Percentiles rank a stretch among this genome's conserved stretches.
Evolutionary conservation across 257 asterid genomes (phyloP).

Genomic region (Paulownia fortunei): DNA sequence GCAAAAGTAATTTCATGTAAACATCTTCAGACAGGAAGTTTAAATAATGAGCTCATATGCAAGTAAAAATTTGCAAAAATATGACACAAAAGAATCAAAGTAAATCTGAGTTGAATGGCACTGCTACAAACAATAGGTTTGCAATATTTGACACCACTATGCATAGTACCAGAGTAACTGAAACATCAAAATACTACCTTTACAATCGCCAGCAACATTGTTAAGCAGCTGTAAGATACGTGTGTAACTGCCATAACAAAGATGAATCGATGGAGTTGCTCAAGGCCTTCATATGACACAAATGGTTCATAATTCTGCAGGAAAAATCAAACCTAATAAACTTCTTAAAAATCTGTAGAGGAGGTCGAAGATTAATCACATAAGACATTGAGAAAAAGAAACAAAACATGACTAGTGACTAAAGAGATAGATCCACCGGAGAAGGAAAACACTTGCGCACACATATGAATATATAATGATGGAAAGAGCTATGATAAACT

Average conservation of each 20-base stretch:
- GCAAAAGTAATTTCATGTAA: background rate
- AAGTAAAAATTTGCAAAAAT: background rate
- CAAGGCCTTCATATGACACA: constrained; percentile 79
- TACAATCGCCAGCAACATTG: constrained; percentile 77
- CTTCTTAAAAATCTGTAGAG: background rate
- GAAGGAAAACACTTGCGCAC: background rate
- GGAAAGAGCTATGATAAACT: background rate
- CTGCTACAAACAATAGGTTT: background rate
- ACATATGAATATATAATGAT: background rate
- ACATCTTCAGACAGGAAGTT: background rate
- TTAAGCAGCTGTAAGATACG: constrained; percentile 74
- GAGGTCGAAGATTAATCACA: constrained; percentile 20
- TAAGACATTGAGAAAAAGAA: background rate
- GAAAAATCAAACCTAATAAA: background rate
- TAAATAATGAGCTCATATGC: background rate
- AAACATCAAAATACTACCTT: constrained; percentile 49
- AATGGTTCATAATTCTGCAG: constrained; percentile 72
- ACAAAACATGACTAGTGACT: background rate
- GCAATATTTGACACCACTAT: background rate
- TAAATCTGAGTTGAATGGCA: background rate
- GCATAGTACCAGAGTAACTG: background rate
- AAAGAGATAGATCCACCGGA: constrained; percentile 14
- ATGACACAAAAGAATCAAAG: background rate
- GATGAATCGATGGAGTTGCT: constrained; percentile 83
- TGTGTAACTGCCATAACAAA: constrained; percentile 83